Conservation (phyloP, 2,329 filamentous ascomycete genomes). For the Nemania sp. region DNA sequence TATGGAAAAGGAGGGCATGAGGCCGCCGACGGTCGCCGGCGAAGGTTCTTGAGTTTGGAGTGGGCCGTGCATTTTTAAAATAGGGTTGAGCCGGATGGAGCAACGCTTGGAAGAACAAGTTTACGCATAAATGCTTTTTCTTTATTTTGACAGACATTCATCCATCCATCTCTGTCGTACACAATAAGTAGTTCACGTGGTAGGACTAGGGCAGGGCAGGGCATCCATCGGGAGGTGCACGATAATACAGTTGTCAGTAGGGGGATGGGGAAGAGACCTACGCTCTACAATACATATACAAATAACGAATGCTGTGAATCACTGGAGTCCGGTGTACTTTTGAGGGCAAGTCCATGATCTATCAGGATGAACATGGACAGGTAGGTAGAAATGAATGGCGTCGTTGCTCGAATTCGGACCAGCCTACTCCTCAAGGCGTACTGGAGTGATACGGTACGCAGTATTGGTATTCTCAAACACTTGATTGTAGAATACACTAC, state of each 20-base stretch:
- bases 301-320: background rate
- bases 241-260: background rate
- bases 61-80: background rate
- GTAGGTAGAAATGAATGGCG: background rate
- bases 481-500: too few relatives aligned
- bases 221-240: conserved; percentile 3
- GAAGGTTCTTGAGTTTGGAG: conserved; percentile 14
- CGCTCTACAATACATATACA: background rate
- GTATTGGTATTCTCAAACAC: too few relatives aligned
- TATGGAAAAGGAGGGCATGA: conserved; percentile 63
- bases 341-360: background rate
- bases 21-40: conserved; percentile 23
- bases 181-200: background rate
- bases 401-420: background rate
- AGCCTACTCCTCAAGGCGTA: background rate
- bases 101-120: background rate
- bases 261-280: conserved; percentile 3
- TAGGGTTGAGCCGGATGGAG: background rate
- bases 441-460: background rate
- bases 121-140: background rate
- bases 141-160: conserved; percentile 2
- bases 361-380: background rate
- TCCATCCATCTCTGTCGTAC: background rate
- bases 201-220: background rate
- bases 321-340: background rate